A percentile compares a stretch with the other conserved stretches of the same genome.
Evolutionary conservation across 148 eudicot species (phyloP).

Genomic region (Polygonum aviculare): DNA sequence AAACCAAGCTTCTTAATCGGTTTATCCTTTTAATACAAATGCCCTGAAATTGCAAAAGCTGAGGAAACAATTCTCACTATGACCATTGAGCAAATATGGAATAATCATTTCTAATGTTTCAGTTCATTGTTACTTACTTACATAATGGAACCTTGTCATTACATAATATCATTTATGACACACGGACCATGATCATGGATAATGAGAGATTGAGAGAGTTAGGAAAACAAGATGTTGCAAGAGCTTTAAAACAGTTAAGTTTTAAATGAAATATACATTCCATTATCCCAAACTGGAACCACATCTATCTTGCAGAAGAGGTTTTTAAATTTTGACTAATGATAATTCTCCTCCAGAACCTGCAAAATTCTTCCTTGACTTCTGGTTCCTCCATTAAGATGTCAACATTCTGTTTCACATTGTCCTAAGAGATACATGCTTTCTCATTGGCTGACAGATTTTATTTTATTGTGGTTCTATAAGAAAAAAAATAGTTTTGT

Average conservation of each 20-base stretch:
- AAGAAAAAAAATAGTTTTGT: neutral
- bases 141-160: too few species aligned
- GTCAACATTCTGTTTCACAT: conserved; percentile 7
- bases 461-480: neutral
- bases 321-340: neutral
- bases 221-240: too few species aligned
- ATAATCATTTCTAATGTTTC: too few species aligned
- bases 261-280: neutral
- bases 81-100: neutral
- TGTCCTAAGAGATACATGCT: neutral
- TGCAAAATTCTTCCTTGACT: neutral
- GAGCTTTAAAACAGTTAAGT: too few species aligned
- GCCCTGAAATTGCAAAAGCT: neutral
- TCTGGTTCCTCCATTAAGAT: neutral
- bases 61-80: neutral
- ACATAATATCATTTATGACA: too few species aligned
- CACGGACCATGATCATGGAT: too few species aligned
- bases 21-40: neutral
- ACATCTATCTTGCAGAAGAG: neutral
- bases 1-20: neutral
- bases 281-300: neutral
- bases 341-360: neutral
- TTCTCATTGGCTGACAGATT: neutral
- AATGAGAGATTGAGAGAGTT: too few species aligned
- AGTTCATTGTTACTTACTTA: too few species aligned